Evolutionary conservation across 148 eudicot genomes (phyloP).

Genomic region (Dysphania ambrosioides): DNA sequence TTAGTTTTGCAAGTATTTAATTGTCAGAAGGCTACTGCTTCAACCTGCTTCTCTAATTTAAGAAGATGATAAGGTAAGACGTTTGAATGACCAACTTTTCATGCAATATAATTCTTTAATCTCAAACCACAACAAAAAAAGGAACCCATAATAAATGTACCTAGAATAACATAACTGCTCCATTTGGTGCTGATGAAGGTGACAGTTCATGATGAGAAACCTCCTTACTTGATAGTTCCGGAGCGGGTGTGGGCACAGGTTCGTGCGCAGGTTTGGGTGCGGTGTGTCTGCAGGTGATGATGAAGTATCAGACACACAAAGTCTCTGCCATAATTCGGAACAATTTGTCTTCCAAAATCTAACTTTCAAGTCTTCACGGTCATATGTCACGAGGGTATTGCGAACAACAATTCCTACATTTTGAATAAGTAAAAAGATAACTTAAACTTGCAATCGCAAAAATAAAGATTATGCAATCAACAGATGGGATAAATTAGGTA

Average conservation of each 20-base stretch:
- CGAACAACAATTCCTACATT: slow-evolving; percentile 74
- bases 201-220: slow-evolving; percentile 35
- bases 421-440: background rate
- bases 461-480: background rate
- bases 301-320: slow-evolving; percentile 45
- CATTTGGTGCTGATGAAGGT: slow-evolving; percentile 52
- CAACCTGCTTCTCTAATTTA: slow-evolving; percentile 6
- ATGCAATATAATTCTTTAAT: background rate
- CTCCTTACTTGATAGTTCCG: slow-evolving; percentile 24
- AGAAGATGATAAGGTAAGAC: background rate
- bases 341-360: slow-evolving; percentile 99
- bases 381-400: slow-evolving; percentile 90
- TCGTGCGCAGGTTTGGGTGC: too few relatives aligned
- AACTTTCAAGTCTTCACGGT: slow-evolving; percentile 70
- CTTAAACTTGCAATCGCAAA: background rate
- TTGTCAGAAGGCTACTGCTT: background rate
- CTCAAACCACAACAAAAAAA: background rate
- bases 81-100: background rate
- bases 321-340: slow-evolving; percentile 76
- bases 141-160: slow-evolving; percentile 29
- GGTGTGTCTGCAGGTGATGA: too few relatives aligned
- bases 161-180: slow-evolving; percentile 36
- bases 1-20: background rate
- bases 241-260: slow-evolving; percentile 34
- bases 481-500: background rate